Evolutionary conservation across 768 basidiomycete species (phyloP), one percentile per base, ranked within the genome.

Genomic region (Dioszegia crocea): DNA sequence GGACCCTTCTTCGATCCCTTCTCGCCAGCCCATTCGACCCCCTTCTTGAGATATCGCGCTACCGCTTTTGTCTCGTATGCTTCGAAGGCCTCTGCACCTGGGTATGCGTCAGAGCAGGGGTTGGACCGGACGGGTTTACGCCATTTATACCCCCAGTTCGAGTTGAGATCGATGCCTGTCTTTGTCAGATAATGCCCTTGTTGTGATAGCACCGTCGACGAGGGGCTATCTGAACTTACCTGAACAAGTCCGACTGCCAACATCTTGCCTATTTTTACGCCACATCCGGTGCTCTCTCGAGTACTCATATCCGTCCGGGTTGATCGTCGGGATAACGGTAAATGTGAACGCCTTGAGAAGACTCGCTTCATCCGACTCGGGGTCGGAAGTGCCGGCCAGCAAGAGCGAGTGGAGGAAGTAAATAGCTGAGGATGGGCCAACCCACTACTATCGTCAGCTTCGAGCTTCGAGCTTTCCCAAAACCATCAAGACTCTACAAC

Each of bases 151-250:
- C 86, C 88, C 57, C 67, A 86, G 82, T 89, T 88, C 38, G 87
- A 79, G 72, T 90, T 89, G 82, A 89, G 85, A 71, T 91, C 90
- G 27, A 90, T 78, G 0, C 90, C 81, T 80, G n/a, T n/a, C n/a
- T n/a, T n/a, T n/a, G n/a, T n/a, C n/a, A n/a, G n/a, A n/a, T n/a
- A n/a, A n/a, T n/a, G n/a, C n/a, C n/a, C n/a, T n/a, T n/a, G n/a
- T n/a, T n/a, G n/a, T n/a, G n/a, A n/a, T n/a, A n/a, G n/a, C n/a
- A n/a, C n/a, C n/a, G n/a, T n/a, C n/a, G n/a, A n/a, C n/a, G n/a
- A n/a, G n/a, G n/a, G n/a, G n/a, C n/a, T n/a, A n/a, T n/a, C n/a
- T 39, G 19, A 40, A 19, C 73, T 54, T n/a, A 74, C 73, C 73
- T 23, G 30, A 36, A 63, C 78, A 62, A 51, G 57, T 59, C 78